These are phyloP conservation scores for Hymenoscyphus occultus DNA, from an alignment of 2,329 filamentous ascomycete genomes.

Conservation along the genomic window DNA sequence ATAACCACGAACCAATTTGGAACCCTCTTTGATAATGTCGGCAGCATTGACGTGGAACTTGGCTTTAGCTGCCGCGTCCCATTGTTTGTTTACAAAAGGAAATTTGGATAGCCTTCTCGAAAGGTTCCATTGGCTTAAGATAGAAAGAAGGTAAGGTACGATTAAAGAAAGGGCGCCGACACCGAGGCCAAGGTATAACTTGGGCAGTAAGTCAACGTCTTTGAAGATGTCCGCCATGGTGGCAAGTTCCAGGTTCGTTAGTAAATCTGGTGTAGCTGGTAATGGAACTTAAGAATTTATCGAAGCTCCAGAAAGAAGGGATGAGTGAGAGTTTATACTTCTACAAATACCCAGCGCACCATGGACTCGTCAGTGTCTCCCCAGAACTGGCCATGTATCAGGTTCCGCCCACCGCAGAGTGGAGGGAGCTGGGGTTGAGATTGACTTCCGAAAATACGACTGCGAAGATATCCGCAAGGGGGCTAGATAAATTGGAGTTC, in stretches of 20 bases:
- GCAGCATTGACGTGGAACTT: slow-evolving; percentile 9
- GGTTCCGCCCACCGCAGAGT: not conserved
- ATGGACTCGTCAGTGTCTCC: not conserved
- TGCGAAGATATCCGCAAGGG: not conserved
- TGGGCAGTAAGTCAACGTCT: slow-evolving; percentile 1
- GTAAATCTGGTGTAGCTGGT: not conserved
- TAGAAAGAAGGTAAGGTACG: slow-evolving; percentile 3
- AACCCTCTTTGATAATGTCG: slow-evolving; percentile 12
- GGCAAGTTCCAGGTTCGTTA: not conserved
- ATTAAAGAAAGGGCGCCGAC: not conserved
- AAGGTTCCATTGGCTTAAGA: not conserved
- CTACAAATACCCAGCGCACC: not conserved
- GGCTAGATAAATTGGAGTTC: not conserved
- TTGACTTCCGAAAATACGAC: not conserved
- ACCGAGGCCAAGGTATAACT: slow-evolving; percentile 4
- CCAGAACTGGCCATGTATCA: not conserved
- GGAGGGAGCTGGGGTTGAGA: not conserved
- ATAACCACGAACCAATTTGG: slow-evolving; percentile 6
- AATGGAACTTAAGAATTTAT: not conserved
- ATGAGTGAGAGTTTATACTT: not conserved
- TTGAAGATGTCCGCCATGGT: slow-evolving; percentile 1
- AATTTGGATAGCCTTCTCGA: slow-evolving; percentile 14
- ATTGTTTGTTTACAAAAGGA: slow-evolving; percentile 17
- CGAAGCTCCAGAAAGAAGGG: not conserved
- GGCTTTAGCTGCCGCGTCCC: slow-evolving; percentile 18